Base-by-base conservation (phyloP, 2,329 filamentous ascomycete genomes). In the Rutstroemia sp. region DNA sequence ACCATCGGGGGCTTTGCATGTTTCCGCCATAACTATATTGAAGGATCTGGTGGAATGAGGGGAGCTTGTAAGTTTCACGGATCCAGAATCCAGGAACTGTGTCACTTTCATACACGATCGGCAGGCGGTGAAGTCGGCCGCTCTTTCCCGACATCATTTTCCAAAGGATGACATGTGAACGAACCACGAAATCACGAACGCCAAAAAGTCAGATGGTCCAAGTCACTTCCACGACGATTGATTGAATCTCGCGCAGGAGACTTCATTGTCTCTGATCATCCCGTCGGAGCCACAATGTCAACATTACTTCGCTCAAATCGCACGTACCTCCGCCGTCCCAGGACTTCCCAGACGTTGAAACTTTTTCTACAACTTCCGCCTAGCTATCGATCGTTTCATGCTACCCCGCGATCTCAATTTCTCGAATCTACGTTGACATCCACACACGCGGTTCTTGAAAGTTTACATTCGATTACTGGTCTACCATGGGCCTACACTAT, bases 401-500 rank as follows among this genome's bases (percentile, higher is more conserved):
- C 75, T 19, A 75, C 78, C 34, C 70, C 72, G 45, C 71, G 68
- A 44, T 63, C 69, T 12, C 70, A 69, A 45, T 69, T 74, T 57
- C 62, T 78, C 60, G 73, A 76, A 58, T 67, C 73, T 54, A 63
- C 73, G 42, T 63, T 79, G 47, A 67, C 71, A 45, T 63, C 71
- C 30, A 73, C 78, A 2, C 74, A 78, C 60, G 67, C 69, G 50
- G 64, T 78, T 57, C 71, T 82, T 53, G 70, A 76, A 55, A 62
- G 71, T 25, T 63, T 90, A 70, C 78, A 83, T 64, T 66, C 66
- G 21, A 10, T 72, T 42, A 74, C 72, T 16, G 70, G 73, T 45
- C 70, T 83, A 2, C 73, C 80, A 54, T 84, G 81, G 81, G 76
- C 70, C 7, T 70, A 73, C 12, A 76, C 77, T 19, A 75, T 84